These are phyloP conservation scores for Starmerella floricola DNA, from an alignment of 805 yeast genomes.

Conservation along the genomic window DNA sequence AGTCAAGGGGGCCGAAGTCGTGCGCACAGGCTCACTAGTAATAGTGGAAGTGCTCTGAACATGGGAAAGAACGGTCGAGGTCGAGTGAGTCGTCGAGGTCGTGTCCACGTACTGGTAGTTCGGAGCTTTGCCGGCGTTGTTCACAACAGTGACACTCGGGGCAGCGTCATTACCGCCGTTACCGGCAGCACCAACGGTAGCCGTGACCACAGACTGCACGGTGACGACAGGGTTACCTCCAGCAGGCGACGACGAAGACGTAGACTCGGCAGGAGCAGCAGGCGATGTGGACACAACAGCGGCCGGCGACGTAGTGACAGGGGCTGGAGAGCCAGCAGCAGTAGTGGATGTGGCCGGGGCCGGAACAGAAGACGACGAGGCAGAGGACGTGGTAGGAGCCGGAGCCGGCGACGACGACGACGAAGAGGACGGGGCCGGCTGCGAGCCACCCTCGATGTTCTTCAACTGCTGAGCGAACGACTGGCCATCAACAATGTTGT, in stretches of 20 bases:
- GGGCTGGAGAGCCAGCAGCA: conserved; percentile 1
- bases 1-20: background rate
- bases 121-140: background rate
- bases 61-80: conserved; percentile 4
- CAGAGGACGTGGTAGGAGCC: conserved; percentile 11
- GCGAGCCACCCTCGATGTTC: conserved; percentile 29
- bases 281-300: conserved; percentile 2
- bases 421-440: conserved; percentile 13
- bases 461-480: conserved; percentile 37
- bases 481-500: conserved; percentile 37
- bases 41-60: conserved; percentile 4
- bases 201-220: background rate
- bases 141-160: background rate
- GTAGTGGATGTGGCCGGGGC: too few species aligned
- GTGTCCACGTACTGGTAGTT: conserved; percentile 9
- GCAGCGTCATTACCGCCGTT: background rate
- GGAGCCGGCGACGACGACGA: conserved; percentile 10
- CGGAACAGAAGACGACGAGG: background rate
- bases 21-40: conserved; percentile 4
- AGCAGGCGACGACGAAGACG: conserved; percentile 1
- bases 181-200: background rate
- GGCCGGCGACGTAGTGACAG: conserved; percentile 1
- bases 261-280: background rate
- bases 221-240: background rate
- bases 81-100: background rate